Evolutionary conservation across 345 rosid species (phyloP).

Genomic region (Streptanthus diversifolius): DNA sequence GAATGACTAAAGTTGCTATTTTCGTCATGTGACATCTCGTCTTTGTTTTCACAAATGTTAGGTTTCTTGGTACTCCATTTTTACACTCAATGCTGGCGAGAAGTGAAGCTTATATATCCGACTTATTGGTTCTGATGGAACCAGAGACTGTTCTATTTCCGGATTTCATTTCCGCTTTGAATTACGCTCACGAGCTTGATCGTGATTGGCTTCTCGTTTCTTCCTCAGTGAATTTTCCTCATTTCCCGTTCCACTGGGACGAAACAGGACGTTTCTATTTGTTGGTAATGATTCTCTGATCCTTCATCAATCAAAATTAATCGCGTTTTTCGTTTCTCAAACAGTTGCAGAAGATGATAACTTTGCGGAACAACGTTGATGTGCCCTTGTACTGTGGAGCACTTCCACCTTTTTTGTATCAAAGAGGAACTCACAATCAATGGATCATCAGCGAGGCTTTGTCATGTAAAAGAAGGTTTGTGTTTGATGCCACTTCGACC

Average conservation of each 20-base stretch:
- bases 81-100: conserved; percentile 84
- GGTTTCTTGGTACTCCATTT: conserved; percentile 85
- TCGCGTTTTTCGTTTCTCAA: conserved; percentile 32
- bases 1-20: not conserved
- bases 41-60: conserved; percentile 20
- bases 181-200: conserved; percentile 50
- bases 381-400: conserved; percentile 63
- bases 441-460: conserved; percentile 75
- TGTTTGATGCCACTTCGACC: conserved; percentile 71
- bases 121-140: conserved; percentile 54
- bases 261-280: conserved; percentile 43
- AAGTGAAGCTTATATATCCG: conserved; percentile 41
- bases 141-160: conserved; percentile 54
- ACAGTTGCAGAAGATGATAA: conserved; percentile 72
- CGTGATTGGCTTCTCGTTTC: conserved; percentile 77
- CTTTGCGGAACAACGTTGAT: conserved; percentile 41
- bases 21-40: not conserved
- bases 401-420: conserved; percentile 79
- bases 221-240: conserved; percentile 46
- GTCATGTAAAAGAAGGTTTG: conserved; percentile 58
- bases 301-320: conserved; percentile 25
- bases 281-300: conserved; percentile 1
- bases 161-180: conserved; percentile 53
- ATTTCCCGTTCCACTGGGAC: conserved; percentile 54
- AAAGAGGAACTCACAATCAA: conserved; percentile 57